These are phyloP conservation scores for Setaria italica DNA, from an alignment of 202 grass and related monocot species.

Conservation along the genomic window DNA sequence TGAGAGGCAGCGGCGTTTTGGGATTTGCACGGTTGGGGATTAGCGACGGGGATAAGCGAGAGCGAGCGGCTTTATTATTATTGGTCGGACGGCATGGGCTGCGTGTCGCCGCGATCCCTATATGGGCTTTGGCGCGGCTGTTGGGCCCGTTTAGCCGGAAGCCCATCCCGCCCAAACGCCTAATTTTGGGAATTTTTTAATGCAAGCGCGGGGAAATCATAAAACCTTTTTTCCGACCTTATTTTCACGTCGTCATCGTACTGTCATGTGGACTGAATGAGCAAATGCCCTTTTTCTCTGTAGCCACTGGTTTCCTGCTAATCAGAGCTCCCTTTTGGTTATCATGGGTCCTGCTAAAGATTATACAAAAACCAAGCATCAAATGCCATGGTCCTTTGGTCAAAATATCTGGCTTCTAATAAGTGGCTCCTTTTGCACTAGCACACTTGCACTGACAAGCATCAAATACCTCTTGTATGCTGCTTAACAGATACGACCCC, in stretches of 20 bases:
- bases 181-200: background rate
- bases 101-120: constrained; percentile 27
- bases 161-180: background rate
- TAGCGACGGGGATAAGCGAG: constrained; percentile 30
- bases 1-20: background rate
- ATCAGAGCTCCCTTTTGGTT: background rate
- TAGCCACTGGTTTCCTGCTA: background rate
- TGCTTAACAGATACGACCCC: constrained; percentile 29
- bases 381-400: background rate
- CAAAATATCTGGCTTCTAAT: constrained; percentile 1
- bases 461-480: background rate
- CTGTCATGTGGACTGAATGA: background rate
- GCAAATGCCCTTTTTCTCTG: background rate
- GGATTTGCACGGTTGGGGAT: constrained; percentile 69
- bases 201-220: background rate
- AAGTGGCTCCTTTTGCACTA: background rate
- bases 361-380: background rate
- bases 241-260: background rate
- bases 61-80: constrained; percentile 29
- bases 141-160: background rate
- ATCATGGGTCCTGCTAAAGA: background rate
- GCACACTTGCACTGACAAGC: background rate
- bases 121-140: background rate
- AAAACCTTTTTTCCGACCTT: background rate
- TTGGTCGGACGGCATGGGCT: constrained; percentile 36